Base-by-base conservation (phyloP, 352 stramenopile genomes). In the Labyrinthula sp. region DNA sequence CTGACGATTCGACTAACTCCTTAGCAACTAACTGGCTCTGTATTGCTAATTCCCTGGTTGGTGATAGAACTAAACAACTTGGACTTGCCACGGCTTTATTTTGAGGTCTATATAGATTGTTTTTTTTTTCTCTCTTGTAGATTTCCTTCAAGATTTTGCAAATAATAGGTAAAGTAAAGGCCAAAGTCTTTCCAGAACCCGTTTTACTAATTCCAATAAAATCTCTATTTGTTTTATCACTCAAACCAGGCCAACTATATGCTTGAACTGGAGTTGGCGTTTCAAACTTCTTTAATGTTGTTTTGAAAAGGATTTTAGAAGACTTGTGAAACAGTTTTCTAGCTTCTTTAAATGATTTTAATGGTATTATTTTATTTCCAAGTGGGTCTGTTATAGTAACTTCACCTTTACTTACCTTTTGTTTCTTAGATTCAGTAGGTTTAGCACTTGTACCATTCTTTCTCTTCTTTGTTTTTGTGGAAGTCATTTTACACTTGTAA, bases 101-200 rank as follows among this genome's bases (percentile, higher is more conserved):
- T n/a, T n/a, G n/a, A n/a, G n/a, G n/a, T n/a, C n/a, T n/a, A n/a
- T n/a, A n/a, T n/a, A n/a, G n/a, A n/a, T n/a, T n/a, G n/a, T n/a
- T n/a, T n/a, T n/a, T n/a, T n/a, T n/a, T n/a, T 8, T 30, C 45
- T 63, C 47, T 21, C 47, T 49, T 30, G 69, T 71, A 30, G 29
- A 10, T 1, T 2, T 30, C 38, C 30, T 40, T 21, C 9, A 74
- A 47, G 43, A 77, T 54, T 43, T 69, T 57, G 36, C 79, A 68
- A 30, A 95, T 66, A 59, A 93, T 74, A n/a, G 88, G 88, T 40
- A 94, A 57, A 10, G 89, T 74, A 64, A 95, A 97, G 2, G 86
- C 81, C 21, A 95, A 71, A 6, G 86, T 97, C 66, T 97, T 97
- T 1, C 88, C 88, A 1, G 73, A 90, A 20, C 88, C 88, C 0